phyloP scores from a whole-genome alignment of 805 yeast species.

The Wickerhamiella azyma region DNA sequence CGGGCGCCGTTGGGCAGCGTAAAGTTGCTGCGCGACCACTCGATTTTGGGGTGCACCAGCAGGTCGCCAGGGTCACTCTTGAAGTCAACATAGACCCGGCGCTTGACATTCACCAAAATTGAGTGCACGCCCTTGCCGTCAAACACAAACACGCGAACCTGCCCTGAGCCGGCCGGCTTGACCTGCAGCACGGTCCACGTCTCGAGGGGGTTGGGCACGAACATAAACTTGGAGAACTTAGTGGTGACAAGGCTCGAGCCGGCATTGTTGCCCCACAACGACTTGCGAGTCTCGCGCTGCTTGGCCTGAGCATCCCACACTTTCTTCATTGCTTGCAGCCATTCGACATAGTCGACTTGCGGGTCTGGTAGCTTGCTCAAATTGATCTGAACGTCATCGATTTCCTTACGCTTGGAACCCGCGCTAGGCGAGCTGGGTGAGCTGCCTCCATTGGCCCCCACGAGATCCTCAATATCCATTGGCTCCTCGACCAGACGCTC shows the following conservation, averaged over 20 bases:
- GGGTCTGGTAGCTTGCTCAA: conserved; percentile 19
- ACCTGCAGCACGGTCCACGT: conserved; percentile 81
- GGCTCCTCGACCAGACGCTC: conserved; percentile 16
- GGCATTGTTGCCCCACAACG: conserved; percentile 59
- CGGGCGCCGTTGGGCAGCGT: conserved; percentile 55
- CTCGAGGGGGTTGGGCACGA: conserved; percentile 6
- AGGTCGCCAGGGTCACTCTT: conserved; percentile 22
- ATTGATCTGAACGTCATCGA: conserved; percentile 18
- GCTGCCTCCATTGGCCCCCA: conserved; percentile 21
- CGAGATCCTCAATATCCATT: conserved; percentile 63
- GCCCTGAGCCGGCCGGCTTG: conserved; percentile 50
- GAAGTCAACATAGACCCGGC: conserved; percentile 56
- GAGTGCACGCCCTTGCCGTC: conserved; percentile 63
- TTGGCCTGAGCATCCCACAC: conserved; percentile 75
- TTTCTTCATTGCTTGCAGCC: conserved; percentile 61
- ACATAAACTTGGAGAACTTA: conserved; percentile 44
- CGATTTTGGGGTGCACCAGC: conserved; percentile 12
- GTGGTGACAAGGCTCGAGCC: conserved; percentile 46
- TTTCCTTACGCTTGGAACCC: conserved; percentile 30
- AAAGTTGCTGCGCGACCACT: conserved; percentile 44
- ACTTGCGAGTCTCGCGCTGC: conserved; percentile 55
- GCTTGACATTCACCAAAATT: conserved; percentile 59
- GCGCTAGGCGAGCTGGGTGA: too few relatives aligned
- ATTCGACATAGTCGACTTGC: conserved; percentile 30
- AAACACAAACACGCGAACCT: conserved; percentile 53